Evolutionary conservation across 1,139 yeast species (phyloP).

Genomic region (Pichia sp.): DNA sequence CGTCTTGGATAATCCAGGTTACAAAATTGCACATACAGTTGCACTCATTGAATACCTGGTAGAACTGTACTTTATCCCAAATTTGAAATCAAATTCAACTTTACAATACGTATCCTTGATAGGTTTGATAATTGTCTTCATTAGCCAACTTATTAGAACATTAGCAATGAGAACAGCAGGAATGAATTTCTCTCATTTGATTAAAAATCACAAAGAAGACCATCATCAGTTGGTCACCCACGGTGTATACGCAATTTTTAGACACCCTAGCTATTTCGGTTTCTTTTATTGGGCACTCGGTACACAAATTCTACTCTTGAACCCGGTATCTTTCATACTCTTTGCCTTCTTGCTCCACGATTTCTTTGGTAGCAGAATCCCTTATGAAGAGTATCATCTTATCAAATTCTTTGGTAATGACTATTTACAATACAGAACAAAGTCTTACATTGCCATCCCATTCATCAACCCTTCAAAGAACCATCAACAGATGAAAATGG

Average conservation of each 20-base stretch:
- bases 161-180: constrained; percentile 85
- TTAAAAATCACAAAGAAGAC: constrained; percentile 45
- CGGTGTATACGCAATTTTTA: constrained; percentile 58
- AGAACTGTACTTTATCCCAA: constrained; percentile 34
- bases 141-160: constrained; percentile 66
- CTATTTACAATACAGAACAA: constrained; percentile 46
- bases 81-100: constrained; percentile 10
- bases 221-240: constrained; percentile 61
- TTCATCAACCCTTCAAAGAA: constrained; percentile 25
- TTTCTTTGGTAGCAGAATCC: constrained; percentile 64
- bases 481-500: no score
- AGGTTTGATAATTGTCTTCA: constrained; percentile 42
- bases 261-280: constrained; percentile 93
- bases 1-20: constrained; percentile 59
- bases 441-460: constrained; percentile 58
- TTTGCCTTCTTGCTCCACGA: constrained; percentile 48
- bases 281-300: constrained; percentile 95
- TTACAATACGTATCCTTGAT: constrained; percentile 11
- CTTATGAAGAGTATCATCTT: constrained; percentile 60
- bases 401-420: constrained; percentile 61
- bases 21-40: constrained; percentile 54
- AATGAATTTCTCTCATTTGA: constrained; percentile 76
- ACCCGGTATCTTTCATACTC: constrained; percentile 46
- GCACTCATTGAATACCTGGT: constrained; percentile 43
- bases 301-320: constrained; percentile 61